Conservation (phyloP, 768 basidiomycete species). For the Hypsizygus marmoreus region DNA sequence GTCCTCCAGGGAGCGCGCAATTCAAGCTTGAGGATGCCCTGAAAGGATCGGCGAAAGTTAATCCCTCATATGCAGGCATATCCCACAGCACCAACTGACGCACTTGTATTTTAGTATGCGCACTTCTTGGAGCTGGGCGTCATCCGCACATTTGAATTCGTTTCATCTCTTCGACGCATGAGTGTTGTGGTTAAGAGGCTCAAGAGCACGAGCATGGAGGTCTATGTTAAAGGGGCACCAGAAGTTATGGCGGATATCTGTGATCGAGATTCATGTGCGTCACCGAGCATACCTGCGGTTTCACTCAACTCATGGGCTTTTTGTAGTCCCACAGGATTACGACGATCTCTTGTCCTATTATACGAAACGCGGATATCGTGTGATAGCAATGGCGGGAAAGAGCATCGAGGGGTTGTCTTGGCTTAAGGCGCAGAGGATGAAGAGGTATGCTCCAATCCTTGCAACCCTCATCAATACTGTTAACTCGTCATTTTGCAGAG, state of each 20-base stretch:
- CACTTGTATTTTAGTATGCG: constrained; percentile 63
- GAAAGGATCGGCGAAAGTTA: constrained; percentile 77
- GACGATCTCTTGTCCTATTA: constrained; percentile 96
- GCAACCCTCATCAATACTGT: constrained; percentile 8
- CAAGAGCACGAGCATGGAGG: constrained; percentile 93
- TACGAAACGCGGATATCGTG: constrained; percentile 94
- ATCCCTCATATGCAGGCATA: constrained; percentile 12
- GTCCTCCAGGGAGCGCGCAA: constrained; percentile 90
- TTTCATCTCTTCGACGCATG: constrained; percentile 91
- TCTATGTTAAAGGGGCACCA: constrained; percentile 99
- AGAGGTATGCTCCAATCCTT: too few species aligned
- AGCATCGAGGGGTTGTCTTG: constrained; percentile 91
- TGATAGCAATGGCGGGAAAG: constrained; percentile 98
- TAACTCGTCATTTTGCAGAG: too few species aligned
- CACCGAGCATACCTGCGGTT: background rate
- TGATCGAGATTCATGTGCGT: constrained; percentile 86
- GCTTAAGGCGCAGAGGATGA: constrained; percentile 97
- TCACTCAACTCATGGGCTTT: constrained; percentile 6
- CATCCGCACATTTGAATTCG: constrained; percentile 95
- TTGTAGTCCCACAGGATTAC: constrained; percentile 90
- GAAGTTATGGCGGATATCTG: constrained; percentile 98
- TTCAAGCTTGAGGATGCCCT: constrained; percentile 94
- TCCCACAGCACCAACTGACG: background rate
- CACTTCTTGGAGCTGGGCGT: constrained; percentile 98
- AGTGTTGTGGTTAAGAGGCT: constrained; percentile 96